Evolutionary conservation across 371 early-diverging fungal species (phyloP), one percentile per base, ranked within the genome.

Genomic region (Rhizopus sp.): DNA sequence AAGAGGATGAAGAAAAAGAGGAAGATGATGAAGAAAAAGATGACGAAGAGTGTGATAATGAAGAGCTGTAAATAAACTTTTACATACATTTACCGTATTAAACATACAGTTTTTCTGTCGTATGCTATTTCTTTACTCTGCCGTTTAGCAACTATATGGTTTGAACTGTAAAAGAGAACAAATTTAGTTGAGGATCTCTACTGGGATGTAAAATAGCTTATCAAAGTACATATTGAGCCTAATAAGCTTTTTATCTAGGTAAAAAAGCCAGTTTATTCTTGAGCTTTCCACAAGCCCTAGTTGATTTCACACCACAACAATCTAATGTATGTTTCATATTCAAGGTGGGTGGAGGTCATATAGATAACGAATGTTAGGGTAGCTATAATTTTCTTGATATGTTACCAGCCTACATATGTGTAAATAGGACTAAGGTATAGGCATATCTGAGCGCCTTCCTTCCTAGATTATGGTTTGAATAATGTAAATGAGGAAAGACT

Each of bases 251-350:
- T 53, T 53, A 16, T 53, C 54, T 45, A 53, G 42, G 54, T 53
- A 50, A 53, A 45, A 53, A 53, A 53, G 45, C 45, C 54, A 53
- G 45, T 42, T 53, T 53, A 53, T 53, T 53, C 44, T 53, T 53
- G 54, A 53, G 54, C 54, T 53, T 44, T 53, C 54, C 54, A 53
- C 54, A 53, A 44, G 54, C 54, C 42, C 45, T 53, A 44, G 54
- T 53, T 53, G 54, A 33, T 44, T 53, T 53, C 45, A 53, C 45
- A 42, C 41, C 32, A 44, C 54, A 53, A 53, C 33, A 44, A 44
- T 53, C 34, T 45, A 45, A 45, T n/a, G 29, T 45, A 45, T 45
- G 45, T 45, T 45, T 45, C 45, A 45, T 45, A 45, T 45, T 45
- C 45, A 23, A 45, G 16, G 45, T 45, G 45, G 23, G 45, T 29